These are phyloP conservation scores for Magnusiomyces sp. DNA, from an alignment of 1,139 yeast genomes.

Conservation along the genomic window DNA sequence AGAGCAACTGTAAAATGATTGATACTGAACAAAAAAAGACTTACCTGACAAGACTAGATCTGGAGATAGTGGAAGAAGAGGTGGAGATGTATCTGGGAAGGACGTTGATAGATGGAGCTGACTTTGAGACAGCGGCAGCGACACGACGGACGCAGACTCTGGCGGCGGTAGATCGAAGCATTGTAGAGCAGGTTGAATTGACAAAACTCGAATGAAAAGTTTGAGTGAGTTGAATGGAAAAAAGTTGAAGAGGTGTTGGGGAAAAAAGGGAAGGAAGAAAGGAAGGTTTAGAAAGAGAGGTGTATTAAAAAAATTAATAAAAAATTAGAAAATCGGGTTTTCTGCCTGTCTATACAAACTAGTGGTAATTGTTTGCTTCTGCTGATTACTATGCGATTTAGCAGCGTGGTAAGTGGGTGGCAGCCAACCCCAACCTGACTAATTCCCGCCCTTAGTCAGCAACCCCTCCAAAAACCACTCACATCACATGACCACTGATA, in stretches of 20 bases:
- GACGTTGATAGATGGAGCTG: slow-evolving; percentile 3
- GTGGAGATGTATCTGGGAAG: slow-evolving; percentile 12
- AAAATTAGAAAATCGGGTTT: too few species aligned
- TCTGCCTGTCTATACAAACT: too few species aligned
- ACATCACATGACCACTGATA: too few species aligned
- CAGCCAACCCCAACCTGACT: too few species aligned
- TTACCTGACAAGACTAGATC: slow-evolving; percentile 6
- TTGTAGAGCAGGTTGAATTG: background rate
- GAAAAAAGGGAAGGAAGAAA: background rate
- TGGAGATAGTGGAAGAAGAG: slow-evolving; percentile 9
- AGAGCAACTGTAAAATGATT: background rate
- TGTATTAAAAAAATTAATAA: too few species aligned
- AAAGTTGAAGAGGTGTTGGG: background rate
- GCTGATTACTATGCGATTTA: too few species aligned
- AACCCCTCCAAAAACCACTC: too few species aligned
- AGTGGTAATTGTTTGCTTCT: too few species aligned
- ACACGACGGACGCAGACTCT: slow-evolving; percentile 10
- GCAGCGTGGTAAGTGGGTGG: too few species aligned
- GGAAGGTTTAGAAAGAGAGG: background rate
- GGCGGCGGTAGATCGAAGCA: slow-evolving; percentile 12
- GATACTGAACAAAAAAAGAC: background rate
- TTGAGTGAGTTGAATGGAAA: background rate
- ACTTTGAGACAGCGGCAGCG: slow-evolving; percentile 9
- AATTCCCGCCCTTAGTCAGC: too few species aligned
- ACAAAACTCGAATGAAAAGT: background rate